Base-by-base conservation (phyloP, 2,329 filamentous ascomycete genomes). In the Exophiala oligosperma region DNA sequence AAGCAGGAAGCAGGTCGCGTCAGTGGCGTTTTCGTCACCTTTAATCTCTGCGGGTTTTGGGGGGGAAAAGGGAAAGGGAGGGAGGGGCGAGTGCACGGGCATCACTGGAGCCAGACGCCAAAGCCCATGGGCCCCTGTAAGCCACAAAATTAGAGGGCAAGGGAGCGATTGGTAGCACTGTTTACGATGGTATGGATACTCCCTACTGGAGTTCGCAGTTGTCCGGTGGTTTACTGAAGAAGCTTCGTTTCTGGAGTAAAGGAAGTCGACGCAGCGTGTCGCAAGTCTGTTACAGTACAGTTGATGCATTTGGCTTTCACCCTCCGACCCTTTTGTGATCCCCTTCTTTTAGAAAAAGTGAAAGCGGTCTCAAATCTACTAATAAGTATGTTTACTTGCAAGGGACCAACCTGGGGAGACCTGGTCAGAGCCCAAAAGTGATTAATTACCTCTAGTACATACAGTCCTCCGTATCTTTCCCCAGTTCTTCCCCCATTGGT, bases 71-170 rank as follows among this genome's bases (percentile, higher is more conserved):
- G 21, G 48, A 12, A 4, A 37, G 12, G 26, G 24, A 24, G 9
- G 29, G 52, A 46, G 23, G 32, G 12, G 49, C 24, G 37, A 29
- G 46, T 37, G 24, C 47, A 50, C 24, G 35, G 26, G 12, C 32
- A 35, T 2, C 32, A 46, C 26, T 41, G 24, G 23, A 44, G 14
- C 32, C 17, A 17, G 17, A 17, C 17, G 17, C 17, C 17, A 17
- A 17, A 17, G 17, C 17, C 17, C 17, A 17, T 17, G 17, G n/a
- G 48, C 40, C 49, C 58, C 47, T 62, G 56, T 44, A 59, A 49
- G 49, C 56, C 52, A 52, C 56, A 56, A 60, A 54, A 56, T 60
- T 60, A 49, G 43, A 37, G 52, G 24, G 21, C 28, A 49, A 5
- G 40, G 40, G 5, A 23, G 14, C 40, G 40, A 43, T 43, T 43